These are phyloP conservation scores for Stylosanthes scabra DNA, from an alignment of 331 rosid genomes.

Conservation along the genomic window DNA sequence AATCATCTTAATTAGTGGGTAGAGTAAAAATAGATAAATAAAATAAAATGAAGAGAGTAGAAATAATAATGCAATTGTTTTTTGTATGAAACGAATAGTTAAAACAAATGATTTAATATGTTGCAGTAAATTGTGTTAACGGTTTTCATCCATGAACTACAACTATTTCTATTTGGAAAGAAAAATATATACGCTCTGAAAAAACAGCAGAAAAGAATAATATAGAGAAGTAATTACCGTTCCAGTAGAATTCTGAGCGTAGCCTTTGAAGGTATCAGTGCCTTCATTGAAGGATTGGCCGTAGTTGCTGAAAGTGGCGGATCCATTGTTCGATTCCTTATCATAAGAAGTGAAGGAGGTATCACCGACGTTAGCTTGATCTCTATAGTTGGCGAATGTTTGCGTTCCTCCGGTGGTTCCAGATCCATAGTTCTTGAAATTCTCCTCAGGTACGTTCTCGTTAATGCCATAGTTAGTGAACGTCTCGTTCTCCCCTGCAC, in stretches of 20 bases:
- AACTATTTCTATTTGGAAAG: no score
- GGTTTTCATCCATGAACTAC: no score
- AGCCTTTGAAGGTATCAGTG: conserved; percentile 72
- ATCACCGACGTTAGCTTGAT: conserved; percentile 72
- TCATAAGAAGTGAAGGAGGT: conserved; percentile 69
- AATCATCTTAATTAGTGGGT: no score
- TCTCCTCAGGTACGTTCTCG: conserved; percentile 56
- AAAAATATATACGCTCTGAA: no score
- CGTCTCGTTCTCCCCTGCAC: conserved; percentile 40
- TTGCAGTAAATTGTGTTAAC: no score
- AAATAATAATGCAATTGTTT: no score
- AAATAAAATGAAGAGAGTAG: no score
- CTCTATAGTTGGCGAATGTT: conserved; percentile 69
- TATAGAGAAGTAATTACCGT: no score
- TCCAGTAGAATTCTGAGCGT: conserved; percentile 52
- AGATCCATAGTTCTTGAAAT: conserved; percentile 64
- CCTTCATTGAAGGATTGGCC: conserved; percentile 76
- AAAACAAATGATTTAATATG: no score
- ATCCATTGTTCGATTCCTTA: conserved; percentile 51
- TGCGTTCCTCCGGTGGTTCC: conserved; percentile 51
- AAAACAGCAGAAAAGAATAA: no score
- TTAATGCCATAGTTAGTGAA: conserved; percentile 62
- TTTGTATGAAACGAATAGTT: no score
- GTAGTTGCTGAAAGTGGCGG: conserved; percentile 63
- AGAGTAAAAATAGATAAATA: no score